Evolutionary conservation across 169 alveolate species (phyloP).

Genomic region (Perkinsus marinus): DNA sequence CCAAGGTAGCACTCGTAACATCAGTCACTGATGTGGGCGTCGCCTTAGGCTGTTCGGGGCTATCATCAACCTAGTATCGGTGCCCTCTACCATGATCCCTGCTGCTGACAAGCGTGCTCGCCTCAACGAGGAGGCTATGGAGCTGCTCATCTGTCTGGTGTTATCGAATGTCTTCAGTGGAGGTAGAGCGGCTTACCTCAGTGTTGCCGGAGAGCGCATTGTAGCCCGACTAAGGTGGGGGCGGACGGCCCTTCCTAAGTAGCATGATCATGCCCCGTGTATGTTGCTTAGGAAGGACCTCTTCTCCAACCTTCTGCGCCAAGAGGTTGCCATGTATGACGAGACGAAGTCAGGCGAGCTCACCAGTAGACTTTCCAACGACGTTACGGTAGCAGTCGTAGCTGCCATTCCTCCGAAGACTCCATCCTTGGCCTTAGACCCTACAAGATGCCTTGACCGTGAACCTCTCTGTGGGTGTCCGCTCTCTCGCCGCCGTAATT

Average conservation of each 20-base stretch:
- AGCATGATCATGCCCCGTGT: too few species aligned
- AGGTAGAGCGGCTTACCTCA: neutral
- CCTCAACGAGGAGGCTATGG: neutral
- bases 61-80: neutral
- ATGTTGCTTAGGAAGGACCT: neutral
- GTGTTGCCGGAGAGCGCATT: neutral
- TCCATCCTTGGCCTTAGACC: neutral
- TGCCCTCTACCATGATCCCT: neutral
- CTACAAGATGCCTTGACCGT: neutral
- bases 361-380: neutral
- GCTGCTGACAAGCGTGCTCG: neutral
- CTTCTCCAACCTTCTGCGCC: neutral
- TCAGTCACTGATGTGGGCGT: too few species aligned
- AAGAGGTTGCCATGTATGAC: constrained; percentile 2
- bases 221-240: neutral
- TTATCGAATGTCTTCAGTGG: neutral
- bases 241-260: neutral
- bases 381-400: neutral
- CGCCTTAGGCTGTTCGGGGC: neutral
- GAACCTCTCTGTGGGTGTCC: neutral
- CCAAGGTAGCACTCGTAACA: neutral
- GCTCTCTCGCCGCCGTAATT: neutral
- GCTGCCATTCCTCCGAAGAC: neutral
- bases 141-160: neutral
- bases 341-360: constrained; percentile 8